phyloP scores from a whole-genome alignment of 2,329 filamentous ascomycete species.

The Colletotrichum sp. region DNA sequence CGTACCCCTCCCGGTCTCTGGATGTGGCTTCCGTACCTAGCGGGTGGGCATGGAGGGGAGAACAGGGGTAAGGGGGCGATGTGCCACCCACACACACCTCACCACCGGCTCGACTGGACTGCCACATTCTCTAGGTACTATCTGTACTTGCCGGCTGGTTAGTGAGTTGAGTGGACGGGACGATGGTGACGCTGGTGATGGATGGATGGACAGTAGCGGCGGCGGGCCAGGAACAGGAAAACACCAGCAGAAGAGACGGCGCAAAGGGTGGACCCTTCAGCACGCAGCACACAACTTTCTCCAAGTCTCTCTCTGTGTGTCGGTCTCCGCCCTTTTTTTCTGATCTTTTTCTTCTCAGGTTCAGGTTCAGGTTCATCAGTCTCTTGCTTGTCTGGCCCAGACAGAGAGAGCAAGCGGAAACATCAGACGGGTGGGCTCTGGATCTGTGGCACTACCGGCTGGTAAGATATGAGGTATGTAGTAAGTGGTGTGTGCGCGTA shows the following conservation, averaged over 20 bases:
- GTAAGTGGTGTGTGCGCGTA: neutral
- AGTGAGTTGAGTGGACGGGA: neutral
- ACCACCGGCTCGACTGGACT: neutral
- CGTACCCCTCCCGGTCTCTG: conserved; percentile 5
- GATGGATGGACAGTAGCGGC: conserved; percentile 18
- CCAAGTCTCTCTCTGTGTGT: neutral
- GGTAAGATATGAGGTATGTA: neutral
- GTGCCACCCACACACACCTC: conserved; percentile 3
- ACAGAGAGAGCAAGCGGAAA: conserved; percentile 42
- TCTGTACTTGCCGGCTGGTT: neutral
- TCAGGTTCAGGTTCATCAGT: neutral
- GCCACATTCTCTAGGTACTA: neutral
- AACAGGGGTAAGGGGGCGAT: neutral
- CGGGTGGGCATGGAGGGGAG: conserved; percentile 9
- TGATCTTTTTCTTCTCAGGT: conserved; percentile 38
- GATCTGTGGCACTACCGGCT: neutral
- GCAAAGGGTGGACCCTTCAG: conserved; percentile 23
- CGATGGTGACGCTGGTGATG: neutral
- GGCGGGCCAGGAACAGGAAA: conserved; percentile 33
- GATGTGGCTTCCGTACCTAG: conserved; percentile 11
- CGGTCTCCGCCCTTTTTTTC: conserved; percentile 14
- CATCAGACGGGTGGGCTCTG: conserved; percentile 36
- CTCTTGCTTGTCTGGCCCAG: conserved; percentile 39
- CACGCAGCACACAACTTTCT: neutral
- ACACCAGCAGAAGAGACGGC: conserved; percentile 32